These are phyloP conservation scores for Aplosporella prunicola DNA, from an alignment of 2,329 filamentous ascomycete genomes.

Conservation along the genomic window DNA sequence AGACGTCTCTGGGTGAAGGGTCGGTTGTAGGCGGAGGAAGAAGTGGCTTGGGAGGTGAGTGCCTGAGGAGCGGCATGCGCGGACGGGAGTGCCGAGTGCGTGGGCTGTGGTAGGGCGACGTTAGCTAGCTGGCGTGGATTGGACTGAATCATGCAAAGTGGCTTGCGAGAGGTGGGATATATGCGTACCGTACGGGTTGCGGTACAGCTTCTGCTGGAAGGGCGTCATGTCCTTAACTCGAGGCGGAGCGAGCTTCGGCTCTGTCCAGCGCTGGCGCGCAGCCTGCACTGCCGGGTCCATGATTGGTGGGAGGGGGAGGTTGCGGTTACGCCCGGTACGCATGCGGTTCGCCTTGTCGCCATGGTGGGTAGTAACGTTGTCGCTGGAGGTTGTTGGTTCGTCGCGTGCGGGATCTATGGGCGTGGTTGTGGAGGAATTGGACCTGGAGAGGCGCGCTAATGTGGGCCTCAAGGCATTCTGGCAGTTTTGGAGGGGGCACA, in stretches of 20 bases:
- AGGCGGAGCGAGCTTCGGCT: conserved; percentile 32
- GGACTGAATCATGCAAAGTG: neutral
- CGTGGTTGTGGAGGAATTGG: neutral
- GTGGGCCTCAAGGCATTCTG: neutral
- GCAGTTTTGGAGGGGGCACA: neutral
- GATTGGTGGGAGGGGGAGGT: conserved; percentile 39
- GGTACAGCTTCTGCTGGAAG: conserved; percentile 50
- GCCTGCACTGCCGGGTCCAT: conserved; percentile 36
- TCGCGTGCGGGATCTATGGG: conserved; percentile 2
- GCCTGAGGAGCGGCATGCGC: conserved; percentile 45
- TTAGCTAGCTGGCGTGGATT: neutral
- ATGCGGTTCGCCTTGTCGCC: conserved; percentile 22
- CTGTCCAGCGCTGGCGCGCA: conserved; percentile 27
- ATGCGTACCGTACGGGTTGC: conserved; percentile 54
- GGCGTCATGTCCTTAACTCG: conserved; percentile 28
- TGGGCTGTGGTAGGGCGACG: conserved; percentile 37
- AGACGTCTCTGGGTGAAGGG: conserved; percentile 45
- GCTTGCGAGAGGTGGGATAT: neutral
- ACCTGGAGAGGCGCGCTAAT: neutral
- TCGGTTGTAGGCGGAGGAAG: conserved; percentile 51
- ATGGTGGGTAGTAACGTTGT: conserved; percentile 7
- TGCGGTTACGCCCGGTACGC: conserved; percentile 23
- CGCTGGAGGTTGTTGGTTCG: conserved; percentile 8
- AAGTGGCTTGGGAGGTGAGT: conserved; percentile 50
- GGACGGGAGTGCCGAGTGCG: conserved; percentile 51